phyloP scores from a whole-genome alignment of 2,329 filamentous ascomycete species.

The Fusarium sp. region DNA sequence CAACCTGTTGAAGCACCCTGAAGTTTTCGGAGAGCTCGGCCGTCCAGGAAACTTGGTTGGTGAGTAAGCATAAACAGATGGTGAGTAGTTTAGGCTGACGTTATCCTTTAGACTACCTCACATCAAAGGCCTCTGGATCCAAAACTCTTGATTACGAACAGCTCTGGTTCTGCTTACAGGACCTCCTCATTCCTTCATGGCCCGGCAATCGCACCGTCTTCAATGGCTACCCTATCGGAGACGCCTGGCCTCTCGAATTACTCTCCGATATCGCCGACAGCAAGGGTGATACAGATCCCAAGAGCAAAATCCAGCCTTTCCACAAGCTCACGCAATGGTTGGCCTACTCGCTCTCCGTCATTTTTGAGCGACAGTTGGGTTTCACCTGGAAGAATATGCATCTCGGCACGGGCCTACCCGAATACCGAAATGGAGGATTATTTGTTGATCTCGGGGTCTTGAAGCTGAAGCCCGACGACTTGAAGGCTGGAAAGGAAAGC shows the following conservation, averaged over 20 bases:
- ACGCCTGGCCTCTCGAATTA: conserved; percentile 58
- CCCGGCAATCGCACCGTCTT: conserved; percentile 61
- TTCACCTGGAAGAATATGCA: conserved; percentile 61
- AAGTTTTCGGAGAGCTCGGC: conserved; percentile 54
- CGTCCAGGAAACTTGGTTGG: conserved; percentile 60
- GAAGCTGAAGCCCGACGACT: conserved; percentile 57
- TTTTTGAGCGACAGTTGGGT: conserved; percentile 63
- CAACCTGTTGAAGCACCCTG: conserved; percentile 50
- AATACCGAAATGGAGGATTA: conserved; percentile 77
- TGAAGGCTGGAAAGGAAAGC: conserved; percentile 53
- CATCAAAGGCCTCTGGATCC: conserved; percentile 20
- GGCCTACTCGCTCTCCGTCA: conserved; percentile 76
- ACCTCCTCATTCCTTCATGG: conserved; percentile 58
- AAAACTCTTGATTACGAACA: conserved; percentile 8
- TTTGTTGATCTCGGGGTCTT: conserved; percentile 69
- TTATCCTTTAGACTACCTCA: conserved; percentile 50
- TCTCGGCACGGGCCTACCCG: conserved; percentile 73
- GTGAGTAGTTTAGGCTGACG: not conserved
- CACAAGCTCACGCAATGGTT: conserved; percentile 78
- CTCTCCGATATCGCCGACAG: conserved; percentile 18
- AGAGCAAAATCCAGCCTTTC: conserved; percentile 58
- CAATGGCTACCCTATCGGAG: conserved; percentile 55
- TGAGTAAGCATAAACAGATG: conserved; percentile 32
- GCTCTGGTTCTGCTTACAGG: conserved; percentile 54
- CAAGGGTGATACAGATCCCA: not conserved